phyloP scores from a whole-genome alignment of 805 yeast genomes.

The Citeromyces matritensis region DNA sequence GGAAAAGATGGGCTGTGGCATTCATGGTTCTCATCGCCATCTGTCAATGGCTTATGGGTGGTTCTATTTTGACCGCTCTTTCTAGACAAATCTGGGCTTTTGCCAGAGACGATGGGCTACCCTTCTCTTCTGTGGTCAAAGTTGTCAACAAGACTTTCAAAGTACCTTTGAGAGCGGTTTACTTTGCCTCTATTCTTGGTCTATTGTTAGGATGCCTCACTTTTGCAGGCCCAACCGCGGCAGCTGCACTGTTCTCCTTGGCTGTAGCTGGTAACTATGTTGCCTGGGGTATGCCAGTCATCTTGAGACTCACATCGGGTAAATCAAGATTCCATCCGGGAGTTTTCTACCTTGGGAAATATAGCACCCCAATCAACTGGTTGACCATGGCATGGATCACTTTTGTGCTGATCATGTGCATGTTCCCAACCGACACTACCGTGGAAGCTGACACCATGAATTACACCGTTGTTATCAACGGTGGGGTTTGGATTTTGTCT shows the following conservation, averaged over 20 bases:
- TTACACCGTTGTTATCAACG: conserved; percentile 17
- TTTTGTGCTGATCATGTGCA: conserved; percentile 14
- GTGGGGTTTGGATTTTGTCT: conserved; percentile 14
- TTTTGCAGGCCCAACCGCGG: conserved; percentile 24
- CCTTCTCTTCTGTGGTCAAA: conserved; percentile 24
- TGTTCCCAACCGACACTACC: conserved; percentile 21
- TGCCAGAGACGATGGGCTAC: conserved; percentile 35
- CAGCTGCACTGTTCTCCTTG: conserved; percentile 30
- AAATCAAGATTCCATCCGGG: conserved; percentile 25
- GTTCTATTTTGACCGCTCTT: conserved; percentile 28
- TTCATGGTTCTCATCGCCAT: conserved; percentile 29
- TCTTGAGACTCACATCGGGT: conserved; percentile 23
- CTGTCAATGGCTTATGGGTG: conserved; percentile 33
- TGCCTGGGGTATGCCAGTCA: conserved; percentile 27
- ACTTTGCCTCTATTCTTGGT: conserved; percentile 20
- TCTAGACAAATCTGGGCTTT: conserved; percentile 38
- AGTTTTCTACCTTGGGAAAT: conserved; percentile 21
- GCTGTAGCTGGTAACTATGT: conserved; percentile 26
- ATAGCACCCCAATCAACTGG: conserved; percentile 16
- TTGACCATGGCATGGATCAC: conserved; percentile 14
- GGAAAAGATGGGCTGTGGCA: conserved; percentile 32
- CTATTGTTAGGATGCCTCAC: conserved; percentile 23
- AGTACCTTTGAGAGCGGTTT: conserved; percentile 28
- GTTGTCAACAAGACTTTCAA: conserved; percentile 22
- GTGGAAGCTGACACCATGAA: conserved; percentile 19